A percentile compares a stretch with the other conserved stretches of the same genome.
These are phyloP conservation scores for Curvularia spicifera DNA, from an alignment of 2,329 filamentous ascomycete species.

Conservation along the genomic window DNA sequence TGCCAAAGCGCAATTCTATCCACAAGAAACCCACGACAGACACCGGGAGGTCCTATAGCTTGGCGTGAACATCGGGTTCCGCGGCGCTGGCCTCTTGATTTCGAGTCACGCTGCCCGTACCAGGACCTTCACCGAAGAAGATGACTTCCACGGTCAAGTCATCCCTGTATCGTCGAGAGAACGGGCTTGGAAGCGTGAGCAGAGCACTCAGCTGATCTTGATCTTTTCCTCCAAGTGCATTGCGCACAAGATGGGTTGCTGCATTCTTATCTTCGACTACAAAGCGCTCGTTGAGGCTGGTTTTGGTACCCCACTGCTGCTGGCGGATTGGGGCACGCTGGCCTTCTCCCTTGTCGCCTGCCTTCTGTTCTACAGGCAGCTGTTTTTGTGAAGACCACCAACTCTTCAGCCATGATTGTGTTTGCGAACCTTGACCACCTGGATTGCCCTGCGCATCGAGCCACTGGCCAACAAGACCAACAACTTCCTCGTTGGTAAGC, in stretches of 20 bases:
- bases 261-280: constrained; percentile 95
- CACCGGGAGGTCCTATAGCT: constrained; percentile 47
- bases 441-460: constrained; percentile 73
- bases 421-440: constrained; percentile 45
- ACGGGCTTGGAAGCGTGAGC: constrained; percentile 88
- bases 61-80: constrained; percentile 56
- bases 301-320: constrained; percentile 86
- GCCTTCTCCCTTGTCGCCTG: constrained; percentile 63
- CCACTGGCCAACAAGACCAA: constrained; percentile 96
- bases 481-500: constrained; percentile 97
- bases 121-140: constrained; percentile 86
- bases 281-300: constrained; percentile 78
- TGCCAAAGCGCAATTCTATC: not conserved
- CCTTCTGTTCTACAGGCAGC: constrained; percentile 77
- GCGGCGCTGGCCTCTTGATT: constrained; percentile 85
- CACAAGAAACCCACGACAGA: not conserved
- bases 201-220: constrained; percentile 92
- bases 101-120: constrained; percentile 77
- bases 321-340: constrained; percentile 88
- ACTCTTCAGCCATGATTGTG: constrained; percentile 70
- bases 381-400: constrained; percentile 67
- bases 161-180: constrained; percentile 90
- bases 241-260: constrained; percentile 92
- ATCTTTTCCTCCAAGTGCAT: constrained; percentile 91
- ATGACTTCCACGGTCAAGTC: constrained; percentile 98